Evolutionary conservation across 2,329 filamentous ascomycete genomes (phyloP).

Genomic region (Diplodia sapinea): DNA sequence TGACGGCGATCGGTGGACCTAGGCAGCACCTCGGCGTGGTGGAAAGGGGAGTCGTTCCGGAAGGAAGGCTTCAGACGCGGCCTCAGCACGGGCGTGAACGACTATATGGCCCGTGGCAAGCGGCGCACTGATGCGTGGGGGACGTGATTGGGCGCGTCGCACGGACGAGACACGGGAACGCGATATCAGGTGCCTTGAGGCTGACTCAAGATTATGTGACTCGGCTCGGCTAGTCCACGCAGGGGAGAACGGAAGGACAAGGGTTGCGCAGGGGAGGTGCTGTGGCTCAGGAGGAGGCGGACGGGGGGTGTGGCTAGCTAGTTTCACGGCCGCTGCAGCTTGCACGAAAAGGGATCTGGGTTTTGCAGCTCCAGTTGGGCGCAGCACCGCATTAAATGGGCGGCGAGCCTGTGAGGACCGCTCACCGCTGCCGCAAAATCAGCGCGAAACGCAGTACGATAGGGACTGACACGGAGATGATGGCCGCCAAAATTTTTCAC

Average conservation of each 20-base stretch:
- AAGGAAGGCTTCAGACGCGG: constrained; percentile 19
- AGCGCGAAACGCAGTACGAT: constrained; percentile 2
- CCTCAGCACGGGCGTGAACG: constrained; percentile 37
- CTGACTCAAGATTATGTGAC: constrained; percentile 28
- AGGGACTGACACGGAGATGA: constrained; percentile 27
- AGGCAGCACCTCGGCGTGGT: constrained; percentile 29
- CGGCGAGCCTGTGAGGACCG: background rate
- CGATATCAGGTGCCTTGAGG: constrained; percentile 46
- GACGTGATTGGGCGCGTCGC: constrained; percentile 33
- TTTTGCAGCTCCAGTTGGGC: constrained; percentile 22
- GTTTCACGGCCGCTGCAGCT: constrained; percentile 15
- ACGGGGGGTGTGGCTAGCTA: constrained; percentile 6
- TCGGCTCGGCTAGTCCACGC: constrained; percentile 38
- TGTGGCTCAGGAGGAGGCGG: constrained; percentile 9
- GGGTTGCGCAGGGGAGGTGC: constrained; percentile 38
- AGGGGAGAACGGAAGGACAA: constrained; percentile 33
- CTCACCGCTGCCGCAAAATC: constrained; percentile 24
- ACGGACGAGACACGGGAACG: constrained; percentile 39
- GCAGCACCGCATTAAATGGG: constrained; percentile 20
- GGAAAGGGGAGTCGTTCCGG: constrained; percentile 19
- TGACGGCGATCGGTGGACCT: constrained; percentile 27
- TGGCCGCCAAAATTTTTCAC: constrained; percentile 29
- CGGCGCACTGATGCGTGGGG: constrained; percentile 30
- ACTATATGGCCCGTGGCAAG: constrained; percentile 18
- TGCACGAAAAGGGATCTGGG: constrained; percentile 24